These are phyloP conservation scores for Solanum stenotomum DNA, from an alignment of 257 asterid genomes.

Conservation along the genomic window DNA sequence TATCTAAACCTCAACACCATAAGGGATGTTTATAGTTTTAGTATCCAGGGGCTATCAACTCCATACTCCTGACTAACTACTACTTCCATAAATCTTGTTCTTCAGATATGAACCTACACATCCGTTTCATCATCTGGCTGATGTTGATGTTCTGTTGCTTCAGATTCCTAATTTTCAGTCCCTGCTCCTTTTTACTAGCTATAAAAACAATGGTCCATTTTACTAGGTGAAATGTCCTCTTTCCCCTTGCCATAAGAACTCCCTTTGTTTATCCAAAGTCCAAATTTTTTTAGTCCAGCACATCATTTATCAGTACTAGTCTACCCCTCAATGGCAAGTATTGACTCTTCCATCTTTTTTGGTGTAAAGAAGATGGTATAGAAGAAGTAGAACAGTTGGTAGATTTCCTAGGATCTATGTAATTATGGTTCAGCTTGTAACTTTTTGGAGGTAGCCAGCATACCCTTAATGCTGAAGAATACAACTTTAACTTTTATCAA, in stretches of 20 bases:
- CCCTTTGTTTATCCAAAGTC: background rate
- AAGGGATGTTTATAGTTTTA: background rate
- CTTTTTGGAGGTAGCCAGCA: no score
- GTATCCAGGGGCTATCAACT: background rate
- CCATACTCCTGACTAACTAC: background rate
- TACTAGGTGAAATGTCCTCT: background rate
- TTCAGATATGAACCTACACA: background rate
- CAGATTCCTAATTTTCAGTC: background rate
- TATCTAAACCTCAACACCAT: background rate
- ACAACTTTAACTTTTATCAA: no score
- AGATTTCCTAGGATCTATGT: no score
- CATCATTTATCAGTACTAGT: background rate
- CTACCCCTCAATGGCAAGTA: background rate
- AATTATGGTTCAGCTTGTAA: no score
- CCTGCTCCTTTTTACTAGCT: background rate
- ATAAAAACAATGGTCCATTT: background rate
- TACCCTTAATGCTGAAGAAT: no score
- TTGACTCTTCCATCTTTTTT: background rate
- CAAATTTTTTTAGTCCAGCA: background rate
- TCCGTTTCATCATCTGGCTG: background rate
- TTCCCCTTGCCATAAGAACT: background rate
- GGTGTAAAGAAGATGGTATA: no score
- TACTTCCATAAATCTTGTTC: background rate
- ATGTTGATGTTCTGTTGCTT: background rate
- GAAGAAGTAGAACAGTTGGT: no score